Base-by-base conservation (phyloP, 1,284 basidiomycete species). In the Sphagnurus paluster region DNA sequence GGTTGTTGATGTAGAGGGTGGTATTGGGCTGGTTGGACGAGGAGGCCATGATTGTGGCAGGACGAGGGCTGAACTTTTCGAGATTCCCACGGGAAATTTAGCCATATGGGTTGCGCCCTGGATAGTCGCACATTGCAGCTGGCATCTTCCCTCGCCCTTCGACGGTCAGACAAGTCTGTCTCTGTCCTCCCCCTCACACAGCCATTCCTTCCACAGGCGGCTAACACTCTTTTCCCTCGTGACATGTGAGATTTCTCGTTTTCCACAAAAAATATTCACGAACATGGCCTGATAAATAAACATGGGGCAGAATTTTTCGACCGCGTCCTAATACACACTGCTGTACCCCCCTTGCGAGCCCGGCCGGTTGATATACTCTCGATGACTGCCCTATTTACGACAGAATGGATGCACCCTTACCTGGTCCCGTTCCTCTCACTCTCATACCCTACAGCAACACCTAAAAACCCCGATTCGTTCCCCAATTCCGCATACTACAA, bases 1-100 rank as follows among this genome's bases (percentile, higher is more conserved):
- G 81, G 65, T 97, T 97, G 63, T 93, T 92, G 67, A 99, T 74
- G 71, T 97, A 98, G 56, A 99, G 80, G 42, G 95, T 92, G 38
- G 86, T 80, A 63, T 89, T 93, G 23, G 93, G 95, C 64, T 86
- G 82, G 44, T 73, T 76, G 42, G 74, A 71, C 32, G 70, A 65
- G 40, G 70, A 69, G 47, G 76, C 69, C 74, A 78, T 75, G 63
- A 39, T 50, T 36, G 41, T 47, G 47, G 45, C 25, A 24, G 24
- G 40, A 54, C 2, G 23, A 38, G 40, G 46, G 39, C 25, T 29
- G 38, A 48, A 48, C 37, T 52, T 53, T 50, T 49, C 28, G 30
- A 52, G 44, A 46, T 67, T 76, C 74, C 59, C 74, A 76, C 74
- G 68, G 44, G 21, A 36, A 33, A 44, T 47, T 42, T 48, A 30